Conservation (phyloP, 2,329 filamentous ascomycete species). For the Arthroderma uncinatum region DNA sequence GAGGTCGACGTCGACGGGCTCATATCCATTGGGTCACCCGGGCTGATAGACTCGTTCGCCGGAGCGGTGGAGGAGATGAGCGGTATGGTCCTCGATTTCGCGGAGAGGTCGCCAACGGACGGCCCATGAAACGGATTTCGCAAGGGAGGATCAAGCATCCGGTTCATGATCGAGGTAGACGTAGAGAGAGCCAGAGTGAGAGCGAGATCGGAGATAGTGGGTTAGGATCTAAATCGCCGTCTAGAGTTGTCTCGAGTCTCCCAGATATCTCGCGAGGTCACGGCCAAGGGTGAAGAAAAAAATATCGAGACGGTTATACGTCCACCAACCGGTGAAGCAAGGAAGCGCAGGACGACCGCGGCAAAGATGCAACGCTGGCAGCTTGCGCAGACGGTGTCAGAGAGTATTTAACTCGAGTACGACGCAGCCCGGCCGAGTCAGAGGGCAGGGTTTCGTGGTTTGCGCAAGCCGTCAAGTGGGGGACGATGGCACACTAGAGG, state of each 20-base stretch:
- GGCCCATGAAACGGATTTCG: constrained; percentile 38
- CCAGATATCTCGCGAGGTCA: too few species aligned
- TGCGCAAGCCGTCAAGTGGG: constrained; percentile 1
- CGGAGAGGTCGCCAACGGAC: constrained; percentile 26
- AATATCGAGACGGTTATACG: background rate
- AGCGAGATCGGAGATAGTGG: background rate
- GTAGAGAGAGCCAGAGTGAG: background rate
- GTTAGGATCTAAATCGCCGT: background rate
- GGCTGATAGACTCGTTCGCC: constrained; percentile 33
- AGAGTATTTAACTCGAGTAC: background rate
- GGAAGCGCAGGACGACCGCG: background rate
- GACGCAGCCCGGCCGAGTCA: background rate
- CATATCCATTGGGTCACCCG: constrained; percentile 45
- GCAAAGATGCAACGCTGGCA: background rate
- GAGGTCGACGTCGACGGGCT: constrained; percentile 37
- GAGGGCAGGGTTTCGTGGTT: background rate
- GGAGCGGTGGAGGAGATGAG: constrained; percentile 40
- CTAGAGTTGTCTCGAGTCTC: background rate
- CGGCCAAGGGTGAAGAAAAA: too few species aligned
- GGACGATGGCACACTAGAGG: constrained; percentile 1
- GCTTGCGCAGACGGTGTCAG: background rate
- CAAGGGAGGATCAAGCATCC: constrained; percentile 31
- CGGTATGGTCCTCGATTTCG: constrained; percentile 42
- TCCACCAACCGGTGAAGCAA: background rate
- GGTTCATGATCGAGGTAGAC: constrained; percentile 26